Evolutionary conservation across 2,329 filamentous ascomycete genomes (phyloP).

Genomic region (Sphaerostilbella broomeana): DNA sequence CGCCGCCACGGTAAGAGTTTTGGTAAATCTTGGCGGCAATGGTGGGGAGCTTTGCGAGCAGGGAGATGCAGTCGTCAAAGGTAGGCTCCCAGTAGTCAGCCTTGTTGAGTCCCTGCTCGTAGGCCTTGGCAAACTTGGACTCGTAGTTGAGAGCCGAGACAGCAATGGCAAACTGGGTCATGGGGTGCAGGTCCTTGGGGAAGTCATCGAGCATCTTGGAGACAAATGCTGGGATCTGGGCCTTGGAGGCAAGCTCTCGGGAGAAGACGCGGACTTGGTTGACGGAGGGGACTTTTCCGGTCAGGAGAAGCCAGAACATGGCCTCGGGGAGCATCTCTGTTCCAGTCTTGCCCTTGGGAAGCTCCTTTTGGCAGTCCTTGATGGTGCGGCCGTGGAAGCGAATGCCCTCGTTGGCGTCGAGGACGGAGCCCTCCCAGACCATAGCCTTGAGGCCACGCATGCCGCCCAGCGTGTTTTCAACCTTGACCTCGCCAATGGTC

Average conservation of each 20-base stretch:
- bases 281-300: slow-evolving; percentile 80
- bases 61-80: slow-evolving; percentile 88
- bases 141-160: slow-evolving; percentile 95
- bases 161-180: slow-evolving; percentile 95
- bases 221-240: slow-evolving; percentile 74
- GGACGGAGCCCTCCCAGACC: slow-evolving; percentile 97
- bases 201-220: slow-evolving; percentile 84
- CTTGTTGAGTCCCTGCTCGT: slow-evolving; percentile 86
- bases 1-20: slow-evolving; percentile 71
- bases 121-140: slow-evolving; percentile 87
- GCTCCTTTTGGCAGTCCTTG: slow-evolving; percentile 90
- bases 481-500: slow-evolving; percentile 84
- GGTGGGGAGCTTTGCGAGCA: slow-evolving; percentile 92
- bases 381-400: slow-evolving; percentile 97
- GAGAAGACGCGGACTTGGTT: slow-evolving; percentile 77
- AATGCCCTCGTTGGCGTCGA: slow-evolving; percentile 95
- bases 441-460: slow-evolving; percentile 98
- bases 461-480: slow-evolving; percentile 88
- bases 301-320: slow-evolving; percentile 99
- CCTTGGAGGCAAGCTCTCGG: slow-evolving; percentile 79
- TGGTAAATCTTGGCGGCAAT: slow-evolving; percentile 98
- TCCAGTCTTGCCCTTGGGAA: slow-evolving; percentile 85
- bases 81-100: slow-evolving; percentile 98
- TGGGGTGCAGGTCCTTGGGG: slow-evolving; percentile 85
- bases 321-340: slow-evolving; percentile 97